These are phyloP conservation scores for Passiflora organensis DNA, from an alignment of 345 rosid genomes.

Conservation along the genomic window DNA sequence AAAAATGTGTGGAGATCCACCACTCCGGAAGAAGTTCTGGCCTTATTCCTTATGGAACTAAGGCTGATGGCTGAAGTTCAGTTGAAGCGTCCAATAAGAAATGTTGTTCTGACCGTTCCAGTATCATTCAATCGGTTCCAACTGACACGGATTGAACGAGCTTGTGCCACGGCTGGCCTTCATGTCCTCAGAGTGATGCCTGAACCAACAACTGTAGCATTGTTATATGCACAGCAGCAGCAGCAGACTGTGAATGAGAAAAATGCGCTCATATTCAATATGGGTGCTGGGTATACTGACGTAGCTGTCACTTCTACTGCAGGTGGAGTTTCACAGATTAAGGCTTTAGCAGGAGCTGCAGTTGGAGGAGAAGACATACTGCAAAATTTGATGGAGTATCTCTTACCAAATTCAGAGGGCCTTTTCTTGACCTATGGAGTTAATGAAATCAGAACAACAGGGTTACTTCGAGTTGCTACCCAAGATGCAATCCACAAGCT, in stretches of 20 bases:
- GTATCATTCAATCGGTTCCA: slow-evolving; percentile 83
- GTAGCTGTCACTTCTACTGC: slow-evolving; percentile 78
- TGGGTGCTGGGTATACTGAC: slow-evolving; percentile 89
- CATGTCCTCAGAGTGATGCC: slow-evolving; percentile 81
- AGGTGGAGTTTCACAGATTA: slow-evolving; percentile 94
- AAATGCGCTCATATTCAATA: slow-evolving; percentile 71
- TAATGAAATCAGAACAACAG: slow-evolving; percentile 40
- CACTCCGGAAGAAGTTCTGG: slow-evolving; percentile 86
- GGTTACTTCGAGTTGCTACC: slow-evolving; percentile 65
- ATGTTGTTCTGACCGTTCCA: slow-evolving; percentile 73
- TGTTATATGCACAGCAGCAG: slow-evolving; percentile 87
- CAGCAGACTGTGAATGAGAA: slow-evolving; percentile 65
- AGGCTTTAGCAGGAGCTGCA: slow-evolving; percentile 61
- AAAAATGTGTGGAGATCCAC: slow-evolving; percentile 84
- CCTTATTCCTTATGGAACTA: slow-evolving; percentile 65
- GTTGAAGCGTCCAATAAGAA: slow-evolving; percentile 63
- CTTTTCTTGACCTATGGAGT: slow-evolving; percentile 37
- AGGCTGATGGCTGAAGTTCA: slow-evolving; percentile 69
- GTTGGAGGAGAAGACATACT: slow-evolving; percentile 84
- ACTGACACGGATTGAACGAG: slow-evolving; percentile 68
- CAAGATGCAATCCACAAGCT: slow-evolving; percentile 73
- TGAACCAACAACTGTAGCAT: slow-evolving; percentile 81
- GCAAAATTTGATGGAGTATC: slow-evolving; percentile 59
- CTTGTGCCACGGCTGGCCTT: slow-evolving; percentile 93
- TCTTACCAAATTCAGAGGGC: slow-evolving; percentile 42